A percentile compares a stretch with the other conserved stretches of the same genome.
These are phyloP conservation scores for Syncephalis plumigaleata DNA, from an alignment of 371 early-diverging fungal genomes.

Conservation along the genomic window DNA sequence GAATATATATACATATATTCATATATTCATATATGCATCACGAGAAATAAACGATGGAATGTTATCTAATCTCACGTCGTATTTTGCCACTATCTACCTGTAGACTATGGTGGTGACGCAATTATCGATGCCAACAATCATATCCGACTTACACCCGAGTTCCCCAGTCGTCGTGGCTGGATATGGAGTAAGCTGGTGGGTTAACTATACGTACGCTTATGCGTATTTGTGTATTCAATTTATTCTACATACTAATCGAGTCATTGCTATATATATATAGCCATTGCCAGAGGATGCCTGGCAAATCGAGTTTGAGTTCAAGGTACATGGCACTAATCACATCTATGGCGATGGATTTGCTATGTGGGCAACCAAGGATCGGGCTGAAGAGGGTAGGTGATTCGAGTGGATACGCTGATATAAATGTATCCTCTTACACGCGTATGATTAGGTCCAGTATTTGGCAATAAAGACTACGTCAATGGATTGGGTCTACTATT, in stretches of 20 bases:
- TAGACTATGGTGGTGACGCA: constrained; percentile 46
- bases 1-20: too few relatives aligned
- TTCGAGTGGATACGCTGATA: neutral
- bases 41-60: too few relatives aligned
- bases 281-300: constrained; percentile 56
- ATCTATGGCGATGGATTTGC: constrained; percentile 87
- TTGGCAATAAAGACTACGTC: constrained; percentile 77
- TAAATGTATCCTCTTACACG: neutral
- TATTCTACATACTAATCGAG: neutral
- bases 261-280: constrained; percentile 10
- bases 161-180: constrained; percentile 63
- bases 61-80: too few relatives aligned
- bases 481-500: constrained; percentile 89
- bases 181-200: constrained; percentile 65
- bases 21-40: too few relatives aligned
- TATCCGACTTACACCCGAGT: constrained; percentile 72
- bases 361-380: constrained; percentile 61
- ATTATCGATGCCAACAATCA: constrained; percentile 51
- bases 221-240: neutral
- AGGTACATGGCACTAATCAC: constrained; percentile 30
- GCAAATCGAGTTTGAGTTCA: constrained; percentile 85
- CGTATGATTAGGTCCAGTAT: constrained; percentile 51
- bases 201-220: neutral
- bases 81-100: too few relatives aligned
- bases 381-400: constrained; percentile 16